These are phyloP conservation scores for Hansenula lynferdii DNA, from an alignment of 1,139 yeast species.

Conservation along the genomic window DNA sequence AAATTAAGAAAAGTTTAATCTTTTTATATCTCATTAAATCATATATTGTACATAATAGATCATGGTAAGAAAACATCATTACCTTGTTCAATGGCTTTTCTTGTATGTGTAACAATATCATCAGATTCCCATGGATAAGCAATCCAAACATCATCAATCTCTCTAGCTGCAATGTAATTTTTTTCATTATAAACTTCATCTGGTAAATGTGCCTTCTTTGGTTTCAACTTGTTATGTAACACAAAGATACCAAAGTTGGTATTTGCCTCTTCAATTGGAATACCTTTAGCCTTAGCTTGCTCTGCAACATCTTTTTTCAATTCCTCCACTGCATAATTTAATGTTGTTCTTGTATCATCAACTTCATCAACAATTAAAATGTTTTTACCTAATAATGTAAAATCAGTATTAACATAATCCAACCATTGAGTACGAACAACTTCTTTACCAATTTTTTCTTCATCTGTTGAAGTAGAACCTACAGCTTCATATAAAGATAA, in stretches of 20 bases:
- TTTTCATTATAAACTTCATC: conserved; percentile 35
- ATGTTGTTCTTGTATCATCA: conserved; percentile 92
- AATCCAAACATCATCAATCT: conserved; percentile 92
- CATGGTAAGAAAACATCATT: conserved; percentile 35
- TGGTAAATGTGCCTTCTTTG: conserved; percentile 72
- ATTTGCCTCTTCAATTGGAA: conserved; percentile 33
- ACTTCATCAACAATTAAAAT: conserved; percentile 89
- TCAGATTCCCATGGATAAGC: conserved; percentile 97
- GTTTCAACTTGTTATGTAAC: conserved; percentile 87
- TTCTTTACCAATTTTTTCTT: conserved; percentile 72
- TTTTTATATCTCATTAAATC: not conserved
- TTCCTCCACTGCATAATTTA: conserved; percentile 87
- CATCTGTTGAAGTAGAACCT: conserved; percentile 51
- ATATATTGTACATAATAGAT: not conserved
- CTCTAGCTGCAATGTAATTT: conserved; percentile 85
- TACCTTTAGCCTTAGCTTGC: conserved; percentile 44
- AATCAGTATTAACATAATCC: conserved; percentile 59
- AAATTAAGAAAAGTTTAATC: conserved; percentile 8
- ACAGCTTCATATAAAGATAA: conserved; percentile 84
- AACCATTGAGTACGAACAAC: conserved; percentile 96
- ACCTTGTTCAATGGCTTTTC: conserved; percentile 76
- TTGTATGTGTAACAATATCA: conserved; percentile 86
- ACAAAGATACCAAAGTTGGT: conserved; percentile 86
- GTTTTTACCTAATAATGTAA: conserved; percentile 74
- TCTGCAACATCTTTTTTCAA: conserved; percentile 74